Conservation (phyloP, 352 stramenopile species). For the Globisporangium sylvaticum region DNA sequence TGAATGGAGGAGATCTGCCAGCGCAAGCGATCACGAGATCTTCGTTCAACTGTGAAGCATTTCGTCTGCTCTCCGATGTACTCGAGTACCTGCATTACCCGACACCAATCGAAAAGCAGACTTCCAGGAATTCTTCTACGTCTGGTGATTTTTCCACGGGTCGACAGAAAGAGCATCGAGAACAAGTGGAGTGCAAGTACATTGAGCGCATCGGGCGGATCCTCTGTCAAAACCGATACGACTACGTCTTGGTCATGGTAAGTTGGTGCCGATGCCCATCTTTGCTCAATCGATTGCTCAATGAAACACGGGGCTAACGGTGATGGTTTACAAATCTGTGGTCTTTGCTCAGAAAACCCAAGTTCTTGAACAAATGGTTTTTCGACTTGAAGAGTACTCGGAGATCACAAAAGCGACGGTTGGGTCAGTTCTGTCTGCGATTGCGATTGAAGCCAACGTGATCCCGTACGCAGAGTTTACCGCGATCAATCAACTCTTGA, state of each 20-base stretch:
- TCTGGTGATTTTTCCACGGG: neutral
- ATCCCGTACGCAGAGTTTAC: constrained; percentile 47
- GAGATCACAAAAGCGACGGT: constrained; percentile 49
- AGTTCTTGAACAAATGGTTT: constrained; percentile 34
- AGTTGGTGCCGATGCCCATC: constrained; percentile 10
- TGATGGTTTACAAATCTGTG: neutral
- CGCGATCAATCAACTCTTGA: constrained; percentile 31
- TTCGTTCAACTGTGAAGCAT: constrained; percentile 48
- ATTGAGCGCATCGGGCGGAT: constrained; percentile 50
- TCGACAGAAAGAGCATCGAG: constrained; percentile 1
- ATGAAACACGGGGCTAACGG: neutral
- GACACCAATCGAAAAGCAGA: constrained; percentile 9
- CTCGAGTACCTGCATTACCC: constrained; percentile 33
- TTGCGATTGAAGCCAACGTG: constrained; percentile 54
- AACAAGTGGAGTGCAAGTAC: constrained; percentile 39
- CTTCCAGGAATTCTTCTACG: neutral
- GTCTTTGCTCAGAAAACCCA: constrained; percentile 29
- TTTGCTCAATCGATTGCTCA: neutral
- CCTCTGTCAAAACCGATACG: constrained; percentile 33
- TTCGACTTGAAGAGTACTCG: constrained; percentile 36
- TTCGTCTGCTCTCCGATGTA: constrained; percentile 40
- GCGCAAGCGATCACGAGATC: constrained; percentile 17
- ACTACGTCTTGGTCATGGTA: constrained; percentile 57
- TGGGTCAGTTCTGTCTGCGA: constrained; percentile 48
- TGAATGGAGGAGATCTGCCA: constrained; percentile 6